Base-by-base conservation (phyloP, 148 eudicot species). In the Salicornia ramosissima region DNA sequence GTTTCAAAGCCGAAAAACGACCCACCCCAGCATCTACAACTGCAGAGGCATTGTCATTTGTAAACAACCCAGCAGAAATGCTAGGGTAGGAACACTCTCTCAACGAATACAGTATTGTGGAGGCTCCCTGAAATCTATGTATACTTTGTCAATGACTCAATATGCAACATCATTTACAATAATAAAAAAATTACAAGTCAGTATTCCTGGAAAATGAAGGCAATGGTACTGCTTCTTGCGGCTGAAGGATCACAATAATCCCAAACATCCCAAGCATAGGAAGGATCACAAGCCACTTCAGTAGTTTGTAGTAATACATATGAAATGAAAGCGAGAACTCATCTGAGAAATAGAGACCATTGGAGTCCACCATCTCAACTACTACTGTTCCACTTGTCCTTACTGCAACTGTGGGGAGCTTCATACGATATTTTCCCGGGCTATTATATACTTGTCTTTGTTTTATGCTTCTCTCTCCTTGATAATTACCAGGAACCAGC, bases 211-310 rank as follows among this genome's bases (percentile, higher is more conserved):
- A 88, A 82, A 90, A 94, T 5, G 97, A 90, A 50, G 98, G 98
- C 80, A 94, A 74, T 2, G 98, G 98, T 82, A 78, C 75, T 76
- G 87, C 82, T 55, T 91, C 99, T 68, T 91, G 97, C 8, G 99
- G 97, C 11, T 88, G 86, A 60, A 94, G 85, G 72, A 94, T 91
- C 55, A 87, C 87, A 19, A 94, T 88, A 64, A 91, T 73, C 2
- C 86, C 96, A 79, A 94, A 94, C 99, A 89, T 91, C 60, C 88
- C 96, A 15, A 94, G 82, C 99, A 94, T 91, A 9, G 99, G 99
- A 60, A 94, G 99, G 45, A 89, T 83, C 15, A 94, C 78, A 54
- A 94, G 88, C 98, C 98, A 94, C 79, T 94, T 94, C 77, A 94
- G 73, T 34, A 90, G 81, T 73, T 86, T 94, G 81, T 94, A 90